Evolutionary conservation across 306 rosid species (phyloP).

Genomic region (Rosa persica): DNA sequence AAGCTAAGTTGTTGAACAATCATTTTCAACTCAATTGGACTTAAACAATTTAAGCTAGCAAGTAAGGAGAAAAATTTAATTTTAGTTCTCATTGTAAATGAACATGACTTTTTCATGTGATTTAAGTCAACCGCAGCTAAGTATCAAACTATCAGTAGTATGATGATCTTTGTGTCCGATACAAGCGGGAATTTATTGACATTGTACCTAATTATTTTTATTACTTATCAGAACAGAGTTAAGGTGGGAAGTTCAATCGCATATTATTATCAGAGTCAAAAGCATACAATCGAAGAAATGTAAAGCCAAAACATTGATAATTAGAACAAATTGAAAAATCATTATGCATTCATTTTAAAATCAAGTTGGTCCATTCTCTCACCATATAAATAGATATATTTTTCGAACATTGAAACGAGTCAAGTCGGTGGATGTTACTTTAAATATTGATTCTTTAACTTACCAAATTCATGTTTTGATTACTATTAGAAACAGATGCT

Average conservation of each 20-base stretch:
- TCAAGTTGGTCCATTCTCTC: too few species aligned
- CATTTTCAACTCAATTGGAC: conserved; percentile 1
- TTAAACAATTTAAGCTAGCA: neutral
- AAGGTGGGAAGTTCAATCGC: neutral
- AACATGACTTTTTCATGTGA: neutral
- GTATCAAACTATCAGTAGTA: neutral
- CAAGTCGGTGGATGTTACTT: too few species aligned
- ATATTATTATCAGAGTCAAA: too few species aligned
- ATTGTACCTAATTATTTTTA: neutral
- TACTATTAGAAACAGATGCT: neutral
- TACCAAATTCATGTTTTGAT: too few species aligned
- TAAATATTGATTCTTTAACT: too few species aligned
- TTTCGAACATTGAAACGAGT: too few species aligned
- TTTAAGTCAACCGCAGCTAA: neutral
- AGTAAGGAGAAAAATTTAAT: neutral
- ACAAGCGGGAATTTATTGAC: neutral
- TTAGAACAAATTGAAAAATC: neutral
- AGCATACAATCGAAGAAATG: too few species aligned
- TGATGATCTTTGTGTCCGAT: neutral
- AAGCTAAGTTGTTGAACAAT: neutral
- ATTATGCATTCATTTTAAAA: too few species aligned
- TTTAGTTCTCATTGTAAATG: neutral
- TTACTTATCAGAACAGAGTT: neutral
- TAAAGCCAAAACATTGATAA: neutral
- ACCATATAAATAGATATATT: too few species aligned